phyloP scores from a whole-genome alignment of 2,329 filamentous ascomycete genomes.

The Beauveria brongniartii region DNA sequence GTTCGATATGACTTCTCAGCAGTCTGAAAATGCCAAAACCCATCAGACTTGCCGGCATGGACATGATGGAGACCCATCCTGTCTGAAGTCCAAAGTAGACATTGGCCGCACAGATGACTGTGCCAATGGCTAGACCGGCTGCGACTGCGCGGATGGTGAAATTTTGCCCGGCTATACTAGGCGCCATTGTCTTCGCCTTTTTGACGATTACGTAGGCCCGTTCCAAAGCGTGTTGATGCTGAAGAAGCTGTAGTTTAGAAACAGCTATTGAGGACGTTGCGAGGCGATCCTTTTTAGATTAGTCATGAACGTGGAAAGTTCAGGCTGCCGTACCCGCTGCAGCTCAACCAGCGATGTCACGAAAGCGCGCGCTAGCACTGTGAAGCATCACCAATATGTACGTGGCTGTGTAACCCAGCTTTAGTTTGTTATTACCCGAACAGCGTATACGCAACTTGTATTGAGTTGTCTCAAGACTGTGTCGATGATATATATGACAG shows the following conservation, averaged over 20 bases:
- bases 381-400: no score
- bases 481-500: not conserved
- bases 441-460: no score
- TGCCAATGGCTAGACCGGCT: slow-evolving; percentile 75
- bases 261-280: not conserved
- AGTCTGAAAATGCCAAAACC: slow-evolving; percentile 91
- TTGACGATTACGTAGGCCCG: not conserved
- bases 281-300: not conserved
- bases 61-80: slow-evolving; percentile 69
- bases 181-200: slow-evolving; percentile 15
- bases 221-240: not conserved
- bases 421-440: no score
- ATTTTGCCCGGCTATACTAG: slow-evolving; percentile 43
- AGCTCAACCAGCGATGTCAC: no score
- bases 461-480: not conserved
- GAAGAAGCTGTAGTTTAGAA: not conserved
- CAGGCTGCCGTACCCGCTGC: slow-evolving; percentile 3
- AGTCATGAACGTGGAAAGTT: not conserved
- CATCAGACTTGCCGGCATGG: slow-evolving; percentile 90
- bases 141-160: slow-evolving; percentile 78
- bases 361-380: no score
- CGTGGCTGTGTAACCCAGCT: no score
- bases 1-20: slow-evolving; percentile 60
- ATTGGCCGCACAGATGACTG: slow-evolving; percentile 91
- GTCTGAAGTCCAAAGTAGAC: slow-evolving; percentile 99